Conservation (phyloP, 768 basidiomycete species). For the Xanthoconium purpureum region DNA sequence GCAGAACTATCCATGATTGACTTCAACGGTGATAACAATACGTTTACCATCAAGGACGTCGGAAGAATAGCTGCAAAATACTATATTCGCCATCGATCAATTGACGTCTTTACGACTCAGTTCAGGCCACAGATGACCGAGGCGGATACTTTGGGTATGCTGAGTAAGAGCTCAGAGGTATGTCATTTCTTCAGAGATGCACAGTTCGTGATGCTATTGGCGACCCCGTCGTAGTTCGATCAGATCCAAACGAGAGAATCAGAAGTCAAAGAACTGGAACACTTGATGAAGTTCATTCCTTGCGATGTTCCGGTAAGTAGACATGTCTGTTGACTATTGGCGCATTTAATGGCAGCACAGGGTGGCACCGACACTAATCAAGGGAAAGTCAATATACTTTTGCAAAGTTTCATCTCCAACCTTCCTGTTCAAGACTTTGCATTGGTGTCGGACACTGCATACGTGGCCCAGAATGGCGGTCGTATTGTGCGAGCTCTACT, state of each 20-base stretch:
- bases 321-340: neutral
- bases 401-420: slow-evolving; percentile 87
- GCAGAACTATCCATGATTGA: slow-evolving; percentile 77
- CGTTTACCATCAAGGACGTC: slow-evolving; percentile 77
- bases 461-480: slow-evolving; percentile 91
- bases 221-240: slow-evolving; percentile 59
- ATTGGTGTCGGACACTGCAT: slow-evolving; percentile 90
- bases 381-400: slow-evolving; percentile 92
- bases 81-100: slow-evolving; percentile 82
- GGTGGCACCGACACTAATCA: slow-evolving; percentile 60
- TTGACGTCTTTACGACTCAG: slow-evolving; percentile 79
- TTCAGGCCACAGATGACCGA: slow-evolving; percentile 86
- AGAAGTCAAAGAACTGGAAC: slow-evolving; percentile 79
- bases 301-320: slow-evolving; percentile 73
- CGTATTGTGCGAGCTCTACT: slow-evolving; percentile 92
- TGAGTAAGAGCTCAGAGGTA: slow-evolving; percentile 91
- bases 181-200: slow-evolving; percentile 7
- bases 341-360: slow-evolving; percentile 33
- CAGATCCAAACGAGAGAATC: slow-evolving; percentile 93
- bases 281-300: slow-evolving; percentile 63
- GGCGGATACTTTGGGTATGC: slow-evolving; percentile 84
- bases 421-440: slow-evolving; percentile 90
- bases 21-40: slow-evolving; percentile 55
- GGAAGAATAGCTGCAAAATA: slow-evolving; percentile 98
- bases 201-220: neutral